Base-by-base conservation (phyloP, 371 early-diverging fungal species). In the Rhizopus microsporus region DNA sequence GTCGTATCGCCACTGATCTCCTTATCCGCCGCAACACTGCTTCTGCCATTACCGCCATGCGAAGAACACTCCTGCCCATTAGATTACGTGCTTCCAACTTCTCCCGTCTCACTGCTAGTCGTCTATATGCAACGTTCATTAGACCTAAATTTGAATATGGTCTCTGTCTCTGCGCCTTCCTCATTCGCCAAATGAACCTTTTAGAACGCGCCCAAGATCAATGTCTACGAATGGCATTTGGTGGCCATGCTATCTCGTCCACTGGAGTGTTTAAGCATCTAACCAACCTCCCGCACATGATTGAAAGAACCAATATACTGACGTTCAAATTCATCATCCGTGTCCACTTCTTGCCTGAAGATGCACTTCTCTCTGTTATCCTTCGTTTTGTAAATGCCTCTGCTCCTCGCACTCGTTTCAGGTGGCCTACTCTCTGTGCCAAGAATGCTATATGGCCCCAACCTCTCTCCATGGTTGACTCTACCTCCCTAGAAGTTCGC, bases 181-280 rank as follows among this genome's bases (percentile, higher is more conserved):
- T 38, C n/a, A 56, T 23, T 7, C 5, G 42, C 5, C 42, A 42
- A 13, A 42, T 10, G 1, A 29, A 12, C 7, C 9, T n/a, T 5
- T 10, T 49, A 13, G 52, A 38, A 16, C 8, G 30, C 3, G 52
- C 40, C 12, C 52, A 38, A 29, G 52, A 52, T 39, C 37, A 3
- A 6, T 69, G 56, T 23, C 37, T 69, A 4, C 43, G 65, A 5
- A 51, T 54, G 17, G 32, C 58, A 1, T 58, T 54, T 16, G 61
- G 65, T 40, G 49, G 55, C 9, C 62, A 58, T 29, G 37, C 12
- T 3, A 35, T 9, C 3, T 33, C 59, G 1, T 55, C 55, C 0
- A 63, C 65, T 0, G 54, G 29, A 8, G 47, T 64, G 39, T 54
- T 69, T 17, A 50, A 42, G 9, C 65, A 61, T 12, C 32, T 69